Conservation (phyloP, 805 yeast species). For the Tanozyma kutaoensis region DNA sequence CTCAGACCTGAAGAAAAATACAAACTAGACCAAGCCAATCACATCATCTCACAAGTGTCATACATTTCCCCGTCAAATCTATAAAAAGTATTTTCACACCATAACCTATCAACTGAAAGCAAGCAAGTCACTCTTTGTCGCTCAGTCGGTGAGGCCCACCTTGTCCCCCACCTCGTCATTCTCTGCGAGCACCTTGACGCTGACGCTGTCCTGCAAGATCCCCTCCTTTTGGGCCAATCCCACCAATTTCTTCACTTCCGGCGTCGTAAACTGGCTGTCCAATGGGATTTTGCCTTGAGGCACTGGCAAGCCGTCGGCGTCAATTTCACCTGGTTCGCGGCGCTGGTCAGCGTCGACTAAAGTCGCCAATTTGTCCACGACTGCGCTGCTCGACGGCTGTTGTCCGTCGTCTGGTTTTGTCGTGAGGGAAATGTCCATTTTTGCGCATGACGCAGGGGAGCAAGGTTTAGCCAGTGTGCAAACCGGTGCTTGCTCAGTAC, state of each 20-base stretch:
- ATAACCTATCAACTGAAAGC: conserved; percentile 1
- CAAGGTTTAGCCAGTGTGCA: too few relatives aligned
- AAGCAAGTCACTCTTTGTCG: conserved; percentile 1
- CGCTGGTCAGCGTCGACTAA: too few relatives aligned
- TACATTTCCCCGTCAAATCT: conserved; percentile 1
- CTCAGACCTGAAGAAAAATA: conserved; percentile 6
- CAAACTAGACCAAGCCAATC: conserved; percentile 6
- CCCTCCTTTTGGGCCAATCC: conserved; percentile 18
- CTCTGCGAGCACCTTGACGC: conserved; percentile 11
- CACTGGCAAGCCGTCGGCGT: conserved; percentile 21
- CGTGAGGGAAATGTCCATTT: too few relatives aligned
- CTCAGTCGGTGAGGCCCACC: conserved; percentile 11
- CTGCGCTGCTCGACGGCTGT: too few relatives aligned
- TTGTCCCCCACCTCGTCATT: conserved; percentile 16
- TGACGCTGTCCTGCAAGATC: conserved; percentile 11
- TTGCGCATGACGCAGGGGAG: too few relatives aligned
- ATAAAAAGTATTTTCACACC: not conserved
- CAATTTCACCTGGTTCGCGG: too few relatives aligned
- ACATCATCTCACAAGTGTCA: conserved; percentile 4
- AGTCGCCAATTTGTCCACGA: too few relatives aligned
- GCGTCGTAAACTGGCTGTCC: conserved; percentile 26
- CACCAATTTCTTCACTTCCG: conserved; percentile 17
- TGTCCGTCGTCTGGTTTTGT: too few relatives aligned
- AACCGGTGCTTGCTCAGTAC: too few relatives aligned
- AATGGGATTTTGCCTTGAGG: conserved; percentile 25